phyloP scores from a whole-genome alignment of 148 eudicot species.

The Vaccinium macrocarpon region DNA sequence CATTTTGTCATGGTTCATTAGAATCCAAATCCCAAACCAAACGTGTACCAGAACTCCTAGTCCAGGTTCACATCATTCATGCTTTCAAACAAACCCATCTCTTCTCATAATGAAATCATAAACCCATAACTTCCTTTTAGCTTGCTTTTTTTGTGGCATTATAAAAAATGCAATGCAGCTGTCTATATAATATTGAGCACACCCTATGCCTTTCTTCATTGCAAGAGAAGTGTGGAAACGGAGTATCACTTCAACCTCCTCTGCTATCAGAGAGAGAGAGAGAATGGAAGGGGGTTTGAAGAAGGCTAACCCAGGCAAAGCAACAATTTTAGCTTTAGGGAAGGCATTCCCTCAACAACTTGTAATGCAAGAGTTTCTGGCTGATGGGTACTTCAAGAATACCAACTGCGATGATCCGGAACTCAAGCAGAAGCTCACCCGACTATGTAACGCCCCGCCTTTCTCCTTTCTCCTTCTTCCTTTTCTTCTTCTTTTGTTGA shows the following conservation, averaged over 20 bases:
- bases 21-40: conserved; percentile 22
- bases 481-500: background rate
- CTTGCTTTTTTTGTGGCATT: background rate
- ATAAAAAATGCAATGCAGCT: background rate
- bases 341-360: conserved; percentile 98
- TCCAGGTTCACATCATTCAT: conserved; percentile 30
- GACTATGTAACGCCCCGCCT: conserved; percentile 60
- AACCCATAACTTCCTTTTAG: background rate
- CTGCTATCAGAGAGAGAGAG: background rate
- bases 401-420: conserved; percentile 88
- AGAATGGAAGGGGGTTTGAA: conserved; percentile 28
- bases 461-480: background rate
- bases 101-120: conserved; percentile 12
- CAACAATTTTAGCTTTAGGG: conserved; percentile 78
- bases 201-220: conserved; percentile 4
- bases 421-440: conserved; percentile 78
- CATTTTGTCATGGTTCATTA: background rate
- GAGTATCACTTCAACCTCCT: background rate
- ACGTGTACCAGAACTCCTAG: conserved; percentile 22
- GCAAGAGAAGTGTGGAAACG: background rate
- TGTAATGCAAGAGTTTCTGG: conserved; percentile 92
- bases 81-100: conserved; percentile 43
- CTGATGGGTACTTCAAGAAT: conserved; percentile 89
- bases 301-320: conserved; percentile 58
- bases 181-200: conserved; percentile 16